Percentiles rank a stretch among this genome's conserved stretches.
phyloP scores from a whole-genome alignment of 768 basidiomycete species.

The Leccinum longicurvipes region DNA sequence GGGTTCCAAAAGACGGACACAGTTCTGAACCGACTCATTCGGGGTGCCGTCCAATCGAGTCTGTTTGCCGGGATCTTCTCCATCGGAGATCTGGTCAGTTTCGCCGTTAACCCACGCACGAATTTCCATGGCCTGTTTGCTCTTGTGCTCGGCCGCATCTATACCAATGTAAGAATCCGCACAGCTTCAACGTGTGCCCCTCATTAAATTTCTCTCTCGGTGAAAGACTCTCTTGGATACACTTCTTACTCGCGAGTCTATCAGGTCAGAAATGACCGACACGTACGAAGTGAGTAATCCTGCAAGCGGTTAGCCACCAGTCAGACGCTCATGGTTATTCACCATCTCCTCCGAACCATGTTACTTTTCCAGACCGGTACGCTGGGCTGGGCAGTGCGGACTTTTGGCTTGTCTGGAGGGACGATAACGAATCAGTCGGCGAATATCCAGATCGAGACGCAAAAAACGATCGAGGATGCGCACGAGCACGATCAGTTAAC shows the following conservation, averaged over 20 bases:
- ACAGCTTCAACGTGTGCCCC: background rate
- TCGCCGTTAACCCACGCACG: background rate
- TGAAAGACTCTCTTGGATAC: constrained; percentile 10
- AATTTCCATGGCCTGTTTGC: background rate
- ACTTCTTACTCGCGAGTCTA: constrained; percentile 5
- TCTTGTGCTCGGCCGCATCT: background rate
- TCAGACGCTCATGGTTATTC: background rate
- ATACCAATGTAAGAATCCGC: background rate
- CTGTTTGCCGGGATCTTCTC: background rate
- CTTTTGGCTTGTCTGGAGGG: background rate
- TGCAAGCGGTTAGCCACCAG: background rate
- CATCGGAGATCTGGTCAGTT: background rate
- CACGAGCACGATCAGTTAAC: background rate
- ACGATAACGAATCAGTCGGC: background rate
- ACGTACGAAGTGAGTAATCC: background rate
- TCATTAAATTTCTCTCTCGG: background rate
- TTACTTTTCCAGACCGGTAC: background rate
- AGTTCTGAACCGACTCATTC: background rate
- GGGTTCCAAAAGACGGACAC: background rate
- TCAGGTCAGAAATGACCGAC: background rate
- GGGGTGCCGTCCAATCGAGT: background rate
- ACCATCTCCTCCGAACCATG: background rate
- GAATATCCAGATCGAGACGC: background rate
- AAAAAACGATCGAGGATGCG: background rate
- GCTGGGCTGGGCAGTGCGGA: background rate